These are phyloP conservation scores for Aethionema arabicum DNA, from an alignment of 345 rosid species.

Conservation along the genomic window DNA sequence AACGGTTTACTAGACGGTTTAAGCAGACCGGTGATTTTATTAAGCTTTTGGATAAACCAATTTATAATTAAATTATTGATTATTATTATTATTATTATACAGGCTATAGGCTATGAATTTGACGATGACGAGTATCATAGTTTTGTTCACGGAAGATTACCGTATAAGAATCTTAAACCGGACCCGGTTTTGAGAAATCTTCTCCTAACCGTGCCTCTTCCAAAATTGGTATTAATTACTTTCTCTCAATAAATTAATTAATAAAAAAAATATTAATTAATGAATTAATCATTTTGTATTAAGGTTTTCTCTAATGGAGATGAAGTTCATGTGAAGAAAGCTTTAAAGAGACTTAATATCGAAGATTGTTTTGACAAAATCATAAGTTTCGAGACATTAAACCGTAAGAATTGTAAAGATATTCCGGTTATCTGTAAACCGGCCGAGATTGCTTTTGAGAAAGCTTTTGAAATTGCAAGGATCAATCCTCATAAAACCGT, in stretches of 20 bases:
- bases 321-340: slow-evolving; percentile 60
- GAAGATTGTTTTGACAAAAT: slow-evolving; percentile 93
- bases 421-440: slow-evolving; percentile 83
- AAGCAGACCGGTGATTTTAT: too few relatives aligned
- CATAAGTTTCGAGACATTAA: slow-evolving; percentile 83
- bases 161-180: slow-evolving; percentile 74
- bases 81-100: too few relatives aligned
- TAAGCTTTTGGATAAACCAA: background rate
- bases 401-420: slow-evolving; percentile 51
- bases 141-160: slow-evolving; percentile 77
- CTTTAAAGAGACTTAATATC: slow-evolving; percentile 66
- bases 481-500: slow-evolving; percentile 77
- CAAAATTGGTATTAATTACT: slow-evolving; percentile 60
- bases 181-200: slow-evolving; percentile 76
- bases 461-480: slow-evolving; percentile 60
- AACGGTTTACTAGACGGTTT: too few relatives aligned
- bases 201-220: slow-evolving; percentile 58
- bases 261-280: background rate
- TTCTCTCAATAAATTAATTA: background rate
- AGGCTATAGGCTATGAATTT: slow-evolving; percentile 85
- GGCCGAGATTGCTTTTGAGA: slow-evolving; percentile 55
- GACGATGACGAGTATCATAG: slow-evolving; percentile 79
- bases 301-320: slow-evolving; percentile 95
- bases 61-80: background rate
- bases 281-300: background rate